These are phyloP conservation scores for Amaranthus hypochondriacus DNA, from an alignment of 148 eudicot genomes.

Conservation along the genomic window DNA sequence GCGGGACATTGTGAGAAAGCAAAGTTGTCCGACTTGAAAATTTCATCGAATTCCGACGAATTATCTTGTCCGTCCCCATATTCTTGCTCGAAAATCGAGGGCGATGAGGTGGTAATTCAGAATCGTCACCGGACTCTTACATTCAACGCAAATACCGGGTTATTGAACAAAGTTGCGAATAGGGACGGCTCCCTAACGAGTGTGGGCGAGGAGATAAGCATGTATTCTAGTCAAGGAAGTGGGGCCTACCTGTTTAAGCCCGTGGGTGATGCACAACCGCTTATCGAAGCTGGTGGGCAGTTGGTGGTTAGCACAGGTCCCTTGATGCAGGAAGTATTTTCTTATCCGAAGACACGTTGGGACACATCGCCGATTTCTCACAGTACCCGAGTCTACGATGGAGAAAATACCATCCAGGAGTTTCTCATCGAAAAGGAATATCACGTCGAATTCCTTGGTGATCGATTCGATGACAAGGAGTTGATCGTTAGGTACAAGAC, in stretches of 20 bases:
- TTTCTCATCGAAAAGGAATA: constrained; percentile 88
- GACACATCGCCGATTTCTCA: constrained; percentile 65
- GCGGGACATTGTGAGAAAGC: constrained; percentile 63
- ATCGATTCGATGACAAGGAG: constrained; percentile 62
- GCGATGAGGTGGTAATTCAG: constrained; percentile 45
- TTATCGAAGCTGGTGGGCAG: constrained; percentile 48
- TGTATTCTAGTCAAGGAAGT: constrained; percentile 79
- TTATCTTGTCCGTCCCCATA: constrained; percentile 67
- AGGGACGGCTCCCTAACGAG: constrained; percentile 44
- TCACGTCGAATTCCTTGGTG: constrained; percentile 78
- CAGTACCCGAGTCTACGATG: constrained; percentile 70
- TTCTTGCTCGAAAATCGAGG: constrained; percentile 60
- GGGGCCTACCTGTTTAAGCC: constrained; percentile 96
- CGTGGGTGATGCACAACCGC: constrained; percentile 62
- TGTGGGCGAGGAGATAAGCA: constrained; percentile 69
- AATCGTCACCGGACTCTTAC: constrained; percentile 60
- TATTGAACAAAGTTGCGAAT: constrained; percentile 52
- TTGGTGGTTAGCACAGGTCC: constrained; percentile 66
- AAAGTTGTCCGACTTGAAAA: constrained; percentile 52
- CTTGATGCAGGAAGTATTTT: constrained; percentile 77
- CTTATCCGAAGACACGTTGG: constrained; percentile 78
- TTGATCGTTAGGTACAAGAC: constrained; percentile 85
- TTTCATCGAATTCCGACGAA: constrained; percentile 35
- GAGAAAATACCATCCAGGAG: constrained; percentile 57
- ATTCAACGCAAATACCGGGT: constrained; percentile 57